Evolutionary conservation across 1,284 basidiomycete genomes (phyloP).

Genomic region (Leccinum solheimii): DNA sequence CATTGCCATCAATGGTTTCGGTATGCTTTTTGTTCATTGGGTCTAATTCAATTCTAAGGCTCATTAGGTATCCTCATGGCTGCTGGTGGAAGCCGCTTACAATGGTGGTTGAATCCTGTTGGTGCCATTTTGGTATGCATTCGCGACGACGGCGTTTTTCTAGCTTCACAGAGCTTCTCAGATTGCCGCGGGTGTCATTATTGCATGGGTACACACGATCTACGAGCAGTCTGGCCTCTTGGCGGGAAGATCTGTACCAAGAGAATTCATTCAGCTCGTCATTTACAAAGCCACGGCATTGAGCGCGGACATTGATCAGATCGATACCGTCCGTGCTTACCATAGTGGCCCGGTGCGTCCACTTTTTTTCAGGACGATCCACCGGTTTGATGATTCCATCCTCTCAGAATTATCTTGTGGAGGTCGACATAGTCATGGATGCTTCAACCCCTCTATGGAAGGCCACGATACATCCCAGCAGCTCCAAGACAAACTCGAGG

Average conservation of each 20-base stretch:
- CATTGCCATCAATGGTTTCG: slow-evolving; percentile 79
- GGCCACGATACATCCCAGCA: slow-evolving; percentile 93
- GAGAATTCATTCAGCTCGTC: slow-evolving; percentile 87
- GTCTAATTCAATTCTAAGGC: slow-evolving; percentile 10
- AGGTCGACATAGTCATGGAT: slow-evolving; percentile 93
- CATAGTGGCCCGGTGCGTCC: slow-evolving; percentile 70
- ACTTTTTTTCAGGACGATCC: not conserved
- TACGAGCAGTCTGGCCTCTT: slow-evolving; percentile 84
- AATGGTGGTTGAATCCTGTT: slow-evolving; percentile 84
- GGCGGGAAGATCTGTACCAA: slow-evolving; percentile 88
- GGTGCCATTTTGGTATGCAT: slow-evolving; percentile 73
- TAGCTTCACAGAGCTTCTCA: slow-evolving; percentile 29
- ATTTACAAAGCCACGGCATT: slow-evolving; percentile 94
- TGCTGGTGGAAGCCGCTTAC: slow-evolving; percentile 84
- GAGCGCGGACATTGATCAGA: slow-evolving; percentile 78
- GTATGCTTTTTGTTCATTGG: slow-evolving; percentile 37
- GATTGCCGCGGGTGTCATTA: slow-evolving; percentile 80
- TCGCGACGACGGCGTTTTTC: slow-evolving; percentile 4
- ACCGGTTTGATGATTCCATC: not conserved
- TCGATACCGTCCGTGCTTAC: slow-evolving; percentile 89
- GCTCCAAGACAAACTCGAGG: slow-evolving; percentile 93
- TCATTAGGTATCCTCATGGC: slow-evolving; percentile 82
- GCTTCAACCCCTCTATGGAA: slow-evolving; percentile 87
- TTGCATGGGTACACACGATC: slow-evolving; percentile 79
- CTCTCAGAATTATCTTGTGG: slow-evolving; percentile 81